Evolutionary conservation across 768 basidiomycete species (phyloP), one percentile per base, ranked within the genome.

Genomic region (Phaffia australis): DNA sequence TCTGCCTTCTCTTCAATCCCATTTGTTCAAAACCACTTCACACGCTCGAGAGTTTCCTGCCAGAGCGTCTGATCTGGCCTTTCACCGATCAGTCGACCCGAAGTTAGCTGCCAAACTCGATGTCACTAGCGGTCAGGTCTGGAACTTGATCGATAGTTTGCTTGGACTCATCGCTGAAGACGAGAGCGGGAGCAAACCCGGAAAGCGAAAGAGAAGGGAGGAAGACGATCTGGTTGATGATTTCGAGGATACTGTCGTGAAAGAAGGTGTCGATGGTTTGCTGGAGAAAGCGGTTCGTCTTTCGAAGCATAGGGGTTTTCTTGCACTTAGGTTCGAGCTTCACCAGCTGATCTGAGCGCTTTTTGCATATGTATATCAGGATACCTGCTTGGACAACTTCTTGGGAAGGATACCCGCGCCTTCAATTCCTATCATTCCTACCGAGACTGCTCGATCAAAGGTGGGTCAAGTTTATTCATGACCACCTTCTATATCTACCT

Each of bases 201-300:
- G 61, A 68, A 50, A 57, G 72, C 73, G 70, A 35, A 78, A 77
- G 59, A 76, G 78, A 32, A 79, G 76, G 64, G 82, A 79, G 64
- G 82, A 87, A 72, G 90, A 95, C 71, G 87, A 92, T 76, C 81
- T 93, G 3, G 76, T 88, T 42, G 93, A 95, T 74, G 84, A 83
- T 70, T 94, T 91, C 74, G 82, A 87, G 70, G 79, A 83, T 21
- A 76, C 42, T 29, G 61, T 83, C 25, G 81, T 94, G 1, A 86
- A 89, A n/a, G 89, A 91, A 73, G 79, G 83, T 0, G 83, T 94
- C 81, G 94, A 99, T 74, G 81, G 82, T 56, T 75, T 97, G 61
- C 76, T 95, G 66, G 95, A 98, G 76, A 81, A 84, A 61, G 87
- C 89, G 4, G 90, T 87, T 71, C 76, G 84, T 76, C 16, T 51